Percentiles rank a stretch among this genome's conserved stretches.
Evolutionary conservation across 1,284 basidiomycete genomes (phyloP).

Genomic region (Marasmius fiardii): DNA sequence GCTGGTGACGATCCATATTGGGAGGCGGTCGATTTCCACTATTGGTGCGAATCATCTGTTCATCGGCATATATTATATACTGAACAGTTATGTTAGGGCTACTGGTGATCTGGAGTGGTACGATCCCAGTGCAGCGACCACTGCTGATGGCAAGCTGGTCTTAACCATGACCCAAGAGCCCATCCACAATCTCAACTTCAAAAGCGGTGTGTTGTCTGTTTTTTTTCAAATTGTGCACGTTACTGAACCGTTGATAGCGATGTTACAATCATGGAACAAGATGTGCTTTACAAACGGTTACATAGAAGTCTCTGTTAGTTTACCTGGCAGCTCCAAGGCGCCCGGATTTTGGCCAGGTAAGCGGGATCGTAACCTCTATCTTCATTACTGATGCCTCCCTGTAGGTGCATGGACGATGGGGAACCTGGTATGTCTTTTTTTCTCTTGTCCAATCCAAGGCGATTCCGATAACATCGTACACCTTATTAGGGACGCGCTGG

Average conservation of each 20-base stretch:
- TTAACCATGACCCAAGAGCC: constrained; percentile 66
- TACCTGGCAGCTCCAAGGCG: constrained; percentile 70
- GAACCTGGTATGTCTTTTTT: constrained; percentile 51
- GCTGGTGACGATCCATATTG: constrained; percentile 79
- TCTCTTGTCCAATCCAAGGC: neutral
- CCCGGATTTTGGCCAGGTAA: constrained; percentile 77
- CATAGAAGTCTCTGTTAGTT: constrained; percentile 75
- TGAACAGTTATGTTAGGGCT: constrained; percentile 50
- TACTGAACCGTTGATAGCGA: constrained; percentile 38
- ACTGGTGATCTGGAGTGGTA: constrained; percentile 89
- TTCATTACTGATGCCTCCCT: constrained; percentile 18
- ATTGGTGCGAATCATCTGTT: constrained; percentile 47
- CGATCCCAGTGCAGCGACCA: constrained; percentile 68
- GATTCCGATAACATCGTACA: constrained; percentile 3
- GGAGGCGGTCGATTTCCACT: constrained; percentile 72
- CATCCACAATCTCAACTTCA: constrained; percentile 74
- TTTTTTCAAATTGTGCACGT: neutral
- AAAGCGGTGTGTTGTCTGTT: constrained; percentile 53
- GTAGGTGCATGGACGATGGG: constrained; percentile 78
- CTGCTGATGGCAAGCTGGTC: constrained; percentile 68
- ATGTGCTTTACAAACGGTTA: constrained; percentile 94
- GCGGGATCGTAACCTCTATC: constrained; percentile 28
- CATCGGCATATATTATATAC: neutral
- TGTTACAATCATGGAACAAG: constrained; percentile 86
- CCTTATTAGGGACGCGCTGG: constrained; percentile 67